Percentiles rank a stretch among this genome's conserved stretches.
These are phyloP conservation scores for Garcia nutans DNA, from an alignment of 345 rosid genomes.

Conservation along the genomic window DNA sequence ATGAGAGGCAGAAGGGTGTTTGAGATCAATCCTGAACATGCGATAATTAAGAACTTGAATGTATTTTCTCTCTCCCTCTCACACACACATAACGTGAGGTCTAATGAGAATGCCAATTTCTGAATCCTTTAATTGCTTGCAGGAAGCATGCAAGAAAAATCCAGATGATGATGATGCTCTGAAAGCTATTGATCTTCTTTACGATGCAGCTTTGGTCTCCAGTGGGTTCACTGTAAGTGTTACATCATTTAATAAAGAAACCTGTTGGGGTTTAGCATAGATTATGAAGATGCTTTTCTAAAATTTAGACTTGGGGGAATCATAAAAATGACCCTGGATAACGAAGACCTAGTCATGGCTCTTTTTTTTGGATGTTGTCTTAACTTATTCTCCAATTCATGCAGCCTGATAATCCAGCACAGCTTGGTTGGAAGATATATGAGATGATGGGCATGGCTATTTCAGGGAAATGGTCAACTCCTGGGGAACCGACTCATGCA, in stretches of 20 bases:
- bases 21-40: slow-evolving; percentile 93
- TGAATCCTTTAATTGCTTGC: slow-evolving; percentile 14
- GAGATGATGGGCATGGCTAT: slow-evolving; percentile 93
- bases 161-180: slow-evolving; percentile 80
- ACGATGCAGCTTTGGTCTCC: slow-evolving; percentile 86
- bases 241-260: too few relatives aligned
- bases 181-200: slow-evolving; percentile 82
- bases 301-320: background rate
- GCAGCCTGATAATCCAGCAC: slow-evolving; percentile 95
- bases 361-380: background rate
- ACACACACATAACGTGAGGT: background rate
- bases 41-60: slow-evolving; percentile 63
- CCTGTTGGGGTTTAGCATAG: background rate
- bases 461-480: slow-evolving; percentile 70
- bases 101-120: background rate
- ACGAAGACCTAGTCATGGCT: background rate
- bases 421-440: slow-evolving; percentile 93
- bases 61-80: slow-evolving; percentile 30
- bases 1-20: slow-evolving; percentile 97
- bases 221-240: slow-evolving; percentile 90
- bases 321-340: background rate
- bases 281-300: background rate
- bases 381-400: background rate
- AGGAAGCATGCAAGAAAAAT: slow-evolving; percentile 72
- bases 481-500: slow-evolving; percentile 28